These are phyloP conservation scores for Amanita inopinata DNA, from an alignment of 768 basidiomycete genomes.

Conservation along the genomic window DNA sequence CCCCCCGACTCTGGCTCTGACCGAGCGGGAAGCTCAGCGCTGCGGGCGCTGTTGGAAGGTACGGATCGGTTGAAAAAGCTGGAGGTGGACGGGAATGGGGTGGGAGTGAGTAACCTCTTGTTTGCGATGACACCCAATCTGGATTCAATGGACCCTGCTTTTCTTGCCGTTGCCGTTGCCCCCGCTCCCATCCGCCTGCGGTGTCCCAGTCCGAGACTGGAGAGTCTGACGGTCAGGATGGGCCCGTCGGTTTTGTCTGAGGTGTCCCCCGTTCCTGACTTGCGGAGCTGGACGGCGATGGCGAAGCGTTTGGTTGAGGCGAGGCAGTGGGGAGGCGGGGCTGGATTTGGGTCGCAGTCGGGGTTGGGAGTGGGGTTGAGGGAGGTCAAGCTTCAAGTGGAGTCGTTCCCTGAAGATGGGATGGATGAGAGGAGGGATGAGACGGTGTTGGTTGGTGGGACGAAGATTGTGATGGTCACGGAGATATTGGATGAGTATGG, in stretches of 20 bases:
- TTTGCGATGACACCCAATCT: background rate
- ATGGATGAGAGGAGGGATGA: no score
- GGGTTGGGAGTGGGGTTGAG: background rate
- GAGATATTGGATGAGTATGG: no score
- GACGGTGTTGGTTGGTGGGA: no score
- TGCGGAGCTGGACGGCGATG: slow-evolving; percentile 1
- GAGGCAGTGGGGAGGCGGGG: no score
- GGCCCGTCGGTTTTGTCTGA: background rate
- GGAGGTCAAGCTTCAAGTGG: background rate
- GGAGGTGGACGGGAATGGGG: background rate
- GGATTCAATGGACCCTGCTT: no score
- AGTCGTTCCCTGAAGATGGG: no score
- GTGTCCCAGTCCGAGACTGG: slow-evolving; percentile 1
- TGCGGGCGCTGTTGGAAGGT: background rate
- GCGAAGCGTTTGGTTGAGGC: background rate
- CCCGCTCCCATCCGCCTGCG: no score
- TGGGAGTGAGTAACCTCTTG: background rate
- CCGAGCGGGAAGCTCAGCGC: background rate
- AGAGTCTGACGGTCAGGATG: background rate
- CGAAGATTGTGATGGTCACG: no score
- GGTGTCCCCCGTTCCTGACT: background rate
- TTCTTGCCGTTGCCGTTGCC: no score
- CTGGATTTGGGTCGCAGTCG: background rate
- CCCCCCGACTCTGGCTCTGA: no score
- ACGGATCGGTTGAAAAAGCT: background rate